phyloP scores from a whole-genome alignment of 2,329 filamentous ascomycete species.

The Neofusicoccum cordaticola region DNA sequence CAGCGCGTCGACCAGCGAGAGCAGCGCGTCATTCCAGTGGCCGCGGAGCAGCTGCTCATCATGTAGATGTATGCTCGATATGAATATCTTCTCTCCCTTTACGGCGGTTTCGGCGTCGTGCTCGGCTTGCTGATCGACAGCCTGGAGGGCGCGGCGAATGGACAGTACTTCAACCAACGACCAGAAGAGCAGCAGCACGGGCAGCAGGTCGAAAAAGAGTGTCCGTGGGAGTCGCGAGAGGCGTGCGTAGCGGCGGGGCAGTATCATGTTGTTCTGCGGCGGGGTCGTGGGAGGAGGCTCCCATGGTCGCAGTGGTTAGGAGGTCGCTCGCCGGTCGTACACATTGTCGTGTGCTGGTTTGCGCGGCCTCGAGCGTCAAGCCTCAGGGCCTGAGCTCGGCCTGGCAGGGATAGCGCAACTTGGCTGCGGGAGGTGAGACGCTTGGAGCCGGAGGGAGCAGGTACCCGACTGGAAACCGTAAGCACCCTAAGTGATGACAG shows the following conservation, averaged over 20 bases:
- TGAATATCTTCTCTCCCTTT: constrained; percentile 51
- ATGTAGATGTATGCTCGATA: constrained; percentile 69
- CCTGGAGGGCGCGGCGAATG: constrained; percentile 7
- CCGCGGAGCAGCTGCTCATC: constrained; percentile 58
- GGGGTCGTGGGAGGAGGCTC: neutral
- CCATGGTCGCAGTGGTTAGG: neutral
- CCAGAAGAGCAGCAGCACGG: constrained; percentile 11
- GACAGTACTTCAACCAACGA: constrained; percentile 4
- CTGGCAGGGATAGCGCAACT: neutral
- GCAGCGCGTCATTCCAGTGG: constrained; percentile 62
- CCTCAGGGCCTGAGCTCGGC: neutral
- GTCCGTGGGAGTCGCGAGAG: constrained; percentile 15
- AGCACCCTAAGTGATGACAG: too few species aligned
- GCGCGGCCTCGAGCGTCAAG: constrained; percentile 8
- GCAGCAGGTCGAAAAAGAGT: constrained; percentile 13
- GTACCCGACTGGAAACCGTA: neutral
- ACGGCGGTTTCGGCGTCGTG: neutral
- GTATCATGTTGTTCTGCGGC: neutral
- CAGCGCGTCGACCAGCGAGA: constrained; percentile 55
- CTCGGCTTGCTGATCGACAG: neutral
- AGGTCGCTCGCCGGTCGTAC: neutral
- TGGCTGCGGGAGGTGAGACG: neutral
- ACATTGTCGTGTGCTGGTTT: constrained; percentile 3
- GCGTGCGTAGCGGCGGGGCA: constrained; percentile 14
- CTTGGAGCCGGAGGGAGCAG: neutral